Percentiles rank a stretch among this genome's conserved stretches.
phyloP scores from a whole-genome alignment of 2,329 filamentous ascomycete species.

The Monosporascus sp. region DNA sequence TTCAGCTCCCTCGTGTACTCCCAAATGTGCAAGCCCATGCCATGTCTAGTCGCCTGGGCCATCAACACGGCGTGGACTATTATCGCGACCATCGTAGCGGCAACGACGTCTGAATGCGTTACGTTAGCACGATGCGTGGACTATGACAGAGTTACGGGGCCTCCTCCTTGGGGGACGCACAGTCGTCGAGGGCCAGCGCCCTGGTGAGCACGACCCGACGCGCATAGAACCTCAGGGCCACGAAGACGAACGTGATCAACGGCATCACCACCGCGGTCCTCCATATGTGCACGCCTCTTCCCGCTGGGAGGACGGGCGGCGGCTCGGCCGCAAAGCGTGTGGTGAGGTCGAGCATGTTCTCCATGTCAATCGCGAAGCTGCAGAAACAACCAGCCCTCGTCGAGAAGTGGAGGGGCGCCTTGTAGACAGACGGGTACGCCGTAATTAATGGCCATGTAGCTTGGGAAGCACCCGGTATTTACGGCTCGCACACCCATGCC shows the following conservation, averaged over 20 bases:
- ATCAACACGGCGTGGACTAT: conserved; percentile 21
- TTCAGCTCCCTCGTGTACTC: conserved; percentile 23
- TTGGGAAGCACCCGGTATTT: too few species aligned
- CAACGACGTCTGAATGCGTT: conserved; percentile 17
- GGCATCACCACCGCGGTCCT: conserved; percentile 12
- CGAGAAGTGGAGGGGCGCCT: too few species aligned
- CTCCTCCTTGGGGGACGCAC: conserved; percentile 11
- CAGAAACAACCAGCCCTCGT: too few species aligned
- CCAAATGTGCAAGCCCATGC: conserved; percentile 26
- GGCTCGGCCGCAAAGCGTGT: background rate
- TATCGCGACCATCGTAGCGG: conserved; percentile 18
- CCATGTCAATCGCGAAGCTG: too few species aligned
- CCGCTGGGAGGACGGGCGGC: conserved; percentile 11
- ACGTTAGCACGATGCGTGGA: conserved; percentile 5
- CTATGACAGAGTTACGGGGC: background rate
- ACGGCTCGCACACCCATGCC: too few species aligned
- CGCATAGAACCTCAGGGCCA: conserved; percentile 15
- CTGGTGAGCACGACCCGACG: conserved; percentile 8
- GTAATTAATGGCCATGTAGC: too few species aligned
- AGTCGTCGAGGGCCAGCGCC: conserved; percentile 17
- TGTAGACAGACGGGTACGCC: too few species aligned
- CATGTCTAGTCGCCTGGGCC: conserved; percentile 22
- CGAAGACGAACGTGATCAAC: conserved; percentile 13
- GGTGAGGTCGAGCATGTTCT: too few species aligned
- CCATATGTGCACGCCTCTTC: conserved; percentile 15